A percentile compares a stretch with the other conserved stretches of the same genome.
Evolutionary conservation across 2,329 filamentous ascomycete genomes (phyloP).

Genomic region (Microsporum audouinii): DNA sequence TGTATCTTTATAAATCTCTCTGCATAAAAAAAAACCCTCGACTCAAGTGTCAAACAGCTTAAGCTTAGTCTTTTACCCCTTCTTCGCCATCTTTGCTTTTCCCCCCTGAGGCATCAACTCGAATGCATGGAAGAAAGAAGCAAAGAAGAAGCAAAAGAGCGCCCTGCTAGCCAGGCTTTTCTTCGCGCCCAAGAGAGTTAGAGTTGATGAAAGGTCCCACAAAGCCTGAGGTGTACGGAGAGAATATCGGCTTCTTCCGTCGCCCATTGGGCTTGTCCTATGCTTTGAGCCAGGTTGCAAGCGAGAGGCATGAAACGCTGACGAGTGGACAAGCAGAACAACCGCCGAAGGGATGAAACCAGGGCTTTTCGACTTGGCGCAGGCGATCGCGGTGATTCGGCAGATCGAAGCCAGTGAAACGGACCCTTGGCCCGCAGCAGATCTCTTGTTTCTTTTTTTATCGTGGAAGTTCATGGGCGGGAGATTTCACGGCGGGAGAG

Average conservation of each 20-base stretch:
- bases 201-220: neutral
- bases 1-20: neutral
- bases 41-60: constrained; percentile 1
- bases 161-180: neutral
- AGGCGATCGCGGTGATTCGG: neutral
- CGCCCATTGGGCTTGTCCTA: neutral
- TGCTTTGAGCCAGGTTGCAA: neutral
- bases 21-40: neutral
- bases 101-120: neutral
- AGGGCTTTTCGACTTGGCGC: neutral
- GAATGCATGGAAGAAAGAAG: neutral
- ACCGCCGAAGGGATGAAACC: neutral
- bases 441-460: neutral
- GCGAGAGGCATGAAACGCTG: neutral
- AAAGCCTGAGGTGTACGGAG: neutral
- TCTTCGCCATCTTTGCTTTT: neutral
- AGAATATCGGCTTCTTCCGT: neutral
- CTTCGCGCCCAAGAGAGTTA: too few relatives aligned
- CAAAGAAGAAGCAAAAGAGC: neutral
- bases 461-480: neutral
- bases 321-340: neutral
- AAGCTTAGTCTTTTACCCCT: neutral
- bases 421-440: neutral
- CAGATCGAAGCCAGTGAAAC: neutral
- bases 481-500: neutral